A percentile compares a stretch with the other conserved stretches of the same genome.
Evolutionary conservation across 2,329 filamentous ascomycete species (phyloP).

Genomic region (Hypocreales sp.): DNA sequence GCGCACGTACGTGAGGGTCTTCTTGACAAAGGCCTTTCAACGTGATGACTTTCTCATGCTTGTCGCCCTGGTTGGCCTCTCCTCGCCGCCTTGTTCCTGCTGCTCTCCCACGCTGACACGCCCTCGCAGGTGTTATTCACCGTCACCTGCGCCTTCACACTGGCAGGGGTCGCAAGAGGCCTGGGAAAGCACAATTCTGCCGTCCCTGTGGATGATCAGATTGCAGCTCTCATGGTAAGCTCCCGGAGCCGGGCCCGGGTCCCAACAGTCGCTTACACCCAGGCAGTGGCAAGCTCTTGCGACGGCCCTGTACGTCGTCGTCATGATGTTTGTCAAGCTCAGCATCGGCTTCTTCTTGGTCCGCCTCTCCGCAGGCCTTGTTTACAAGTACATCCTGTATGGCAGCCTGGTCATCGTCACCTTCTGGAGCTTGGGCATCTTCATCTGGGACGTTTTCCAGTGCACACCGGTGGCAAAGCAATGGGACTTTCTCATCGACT

Average conservation of each 20-base stretch:
- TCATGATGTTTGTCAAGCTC: conserved; percentile 42
- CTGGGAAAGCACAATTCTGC: conserved; percentile 31
- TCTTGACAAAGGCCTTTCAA: conserved; percentile 28
- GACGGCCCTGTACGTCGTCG: conserved; percentile 31
- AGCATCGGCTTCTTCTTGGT: conserved; percentile 38
- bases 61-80: conserved; percentile 23
- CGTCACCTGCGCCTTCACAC: conserved; percentile 28
- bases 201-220: conserved; percentile 20
- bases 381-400: conserved; percentile 32
- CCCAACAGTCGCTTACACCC: not conserved
- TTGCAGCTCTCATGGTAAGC: conserved; percentile 29
- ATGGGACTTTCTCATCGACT: conserved; percentile 34
- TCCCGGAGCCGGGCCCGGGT: not conserved
- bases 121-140: conserved; percentile 26
- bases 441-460: conserved; percentile 37
- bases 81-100: no score
- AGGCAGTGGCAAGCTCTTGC: conserved; percentile 33
- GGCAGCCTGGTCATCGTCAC: conserved; percentile 28
- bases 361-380: conserved; percentile 25
- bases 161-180: conserved; percentile 24
- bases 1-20: conserved; percentile 26
- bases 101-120: conserved; percentile 1
- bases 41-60: conserved; percentile 40
- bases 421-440: conserved; percentile 29
- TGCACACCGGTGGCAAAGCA: conserved; percentile 33